These are phyloP conservation scores for Calonectria pseudoreteaudii DNA, from an alignment of 2,329 filamentous ascomycete species.

Conservation along the genomic window DNA sequence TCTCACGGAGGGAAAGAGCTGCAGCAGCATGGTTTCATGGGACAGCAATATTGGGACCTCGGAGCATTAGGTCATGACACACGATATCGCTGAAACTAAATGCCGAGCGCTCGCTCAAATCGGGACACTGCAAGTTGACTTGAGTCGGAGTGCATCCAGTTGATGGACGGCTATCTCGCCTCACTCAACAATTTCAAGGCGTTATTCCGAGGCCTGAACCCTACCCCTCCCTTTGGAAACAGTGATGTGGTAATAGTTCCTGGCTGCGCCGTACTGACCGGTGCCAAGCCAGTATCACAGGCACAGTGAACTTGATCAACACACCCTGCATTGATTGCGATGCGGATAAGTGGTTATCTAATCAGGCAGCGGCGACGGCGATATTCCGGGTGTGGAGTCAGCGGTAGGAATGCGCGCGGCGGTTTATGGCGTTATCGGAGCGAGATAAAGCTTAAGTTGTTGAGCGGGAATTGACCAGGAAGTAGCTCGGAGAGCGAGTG, in stretches of 20 bases:
- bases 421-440: slow-evolving; percentile 44
- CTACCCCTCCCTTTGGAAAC: neutral
- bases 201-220: neutral
- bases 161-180: neutral
- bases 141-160: neutral
- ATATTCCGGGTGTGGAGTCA: slow-evolving; percentile 1
- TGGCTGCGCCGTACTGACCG: neutral
- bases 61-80: neutral
- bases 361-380: neutral
- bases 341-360: slow-evolving; percentile 8
- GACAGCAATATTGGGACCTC: neutral
- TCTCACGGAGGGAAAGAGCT: neutral
- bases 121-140: neutral
- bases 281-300: neutral
- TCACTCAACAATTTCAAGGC: neutral
- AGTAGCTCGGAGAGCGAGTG: slow-evolving; percentile 25
- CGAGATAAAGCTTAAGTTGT: slow-evolving; percentile 35
- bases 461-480: slow-evolving; percentile 19
- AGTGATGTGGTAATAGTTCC: neutral
- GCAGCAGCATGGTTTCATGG: neutral
- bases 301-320: neutral
- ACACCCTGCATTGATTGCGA: neutral
- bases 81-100: neutral
- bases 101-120: neutral
- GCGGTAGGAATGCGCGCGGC: slow-evolving; percentile 35